Conservation (phyloP, 192 early-diverging fungal genomes). For the Coemansia sp. region DNA sequence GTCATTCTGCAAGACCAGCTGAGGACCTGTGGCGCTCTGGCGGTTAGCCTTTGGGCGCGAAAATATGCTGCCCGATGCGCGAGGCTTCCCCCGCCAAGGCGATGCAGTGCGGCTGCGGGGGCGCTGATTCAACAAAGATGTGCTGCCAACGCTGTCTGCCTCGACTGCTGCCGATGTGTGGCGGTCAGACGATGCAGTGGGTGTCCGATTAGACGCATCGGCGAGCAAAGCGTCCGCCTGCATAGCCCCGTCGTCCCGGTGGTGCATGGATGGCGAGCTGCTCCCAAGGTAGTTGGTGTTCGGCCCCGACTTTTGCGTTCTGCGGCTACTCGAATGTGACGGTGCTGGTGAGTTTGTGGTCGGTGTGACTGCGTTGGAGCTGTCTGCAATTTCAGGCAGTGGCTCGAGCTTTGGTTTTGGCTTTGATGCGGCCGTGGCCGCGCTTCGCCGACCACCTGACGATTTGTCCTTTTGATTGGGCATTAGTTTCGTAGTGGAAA, state of each 20-base stretch:
- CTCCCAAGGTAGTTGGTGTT: constrained; percentile 2
- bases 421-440: constrained; percentile 2
- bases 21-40: constrained; percentile 9
- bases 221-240: not conserved
- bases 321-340: not conserved
- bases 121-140: not conserved
- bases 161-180: not conserved
- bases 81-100: constrained; percentile 37
- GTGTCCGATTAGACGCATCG: constrained; percentile 5
- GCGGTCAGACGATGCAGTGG: constrained; percentile 1
- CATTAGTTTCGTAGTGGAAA: constrained; percentile 8
- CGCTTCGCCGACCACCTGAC: constrained; percentile 11
- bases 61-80: constrained; percentile 29
- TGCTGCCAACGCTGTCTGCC: not conserved
- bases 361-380: not conserved
- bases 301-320: not conserved
- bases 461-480: constrained; percentile 19
- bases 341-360: not conserved
- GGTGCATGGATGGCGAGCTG: constrained; percentile 8
- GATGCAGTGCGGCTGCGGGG: constrained; percentile 37
- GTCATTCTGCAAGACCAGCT: not conserved
- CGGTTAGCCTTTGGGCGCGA: constrained; percentile 22
- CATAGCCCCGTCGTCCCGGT: constrained; percentile 2
- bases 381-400: constrained; percentile 32
- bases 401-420: constrained; percentile 24